Evolutionary conservation across 2,329 filamentous ascomycete species (phyloP), one percentile per base, ranked within the genome.

Genomic region (Elsinoe perseae): DNA sequence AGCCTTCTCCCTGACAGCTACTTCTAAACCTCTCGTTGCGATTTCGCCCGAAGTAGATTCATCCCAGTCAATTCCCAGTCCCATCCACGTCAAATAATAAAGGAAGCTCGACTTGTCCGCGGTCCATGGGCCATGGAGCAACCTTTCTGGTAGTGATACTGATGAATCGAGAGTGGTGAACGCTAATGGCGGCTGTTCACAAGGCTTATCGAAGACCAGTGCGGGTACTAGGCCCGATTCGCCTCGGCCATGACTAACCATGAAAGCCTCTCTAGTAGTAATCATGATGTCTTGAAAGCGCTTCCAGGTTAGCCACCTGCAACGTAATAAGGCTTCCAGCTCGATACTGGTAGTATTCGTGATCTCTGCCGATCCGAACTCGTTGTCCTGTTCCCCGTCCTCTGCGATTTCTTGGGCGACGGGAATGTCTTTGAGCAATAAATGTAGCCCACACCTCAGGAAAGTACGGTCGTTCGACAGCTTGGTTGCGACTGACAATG

Each of bases 291-390:
- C 44, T 21, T 57, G 62, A 58, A 69, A 69, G 46, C 68, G 64
- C 8, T 54, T 46, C 63, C 64, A 70, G n/a, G 64, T 67, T 61
- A 70, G 62, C 62, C 69, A 70, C 14, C 62, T 63, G 53, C 65
- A 66, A 53, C 64, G 63, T 4, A 70, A 57, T 57, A 70, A 54
- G 4, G 66, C 60, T 14, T 61, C 63, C 8, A 64, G 56, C 5
- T 65, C 60, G 32, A 28, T 42, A 10, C 16, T 40, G 21, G 50
- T 50, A 20, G 54, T 44, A 23, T 28, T 55, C n/a, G n/a, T 16
- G 32, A 4, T 36, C 21, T 27, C n/a, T n/a, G n/a, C n/a, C n/a
- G n/a, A n/a, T n/a, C n/a, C n/a, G n/a, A n/a, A n/a, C n/a, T 28
- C 16, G 10, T 16, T 40, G 16, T 58, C 27, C 7, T 50, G 50